Evolutionary conservation across 2,329 filamentous ascomycete genomes (phyloP), one percentile per base, ranked within the genome.

Genomic region (Colletotrichum tropicale): DNA sequence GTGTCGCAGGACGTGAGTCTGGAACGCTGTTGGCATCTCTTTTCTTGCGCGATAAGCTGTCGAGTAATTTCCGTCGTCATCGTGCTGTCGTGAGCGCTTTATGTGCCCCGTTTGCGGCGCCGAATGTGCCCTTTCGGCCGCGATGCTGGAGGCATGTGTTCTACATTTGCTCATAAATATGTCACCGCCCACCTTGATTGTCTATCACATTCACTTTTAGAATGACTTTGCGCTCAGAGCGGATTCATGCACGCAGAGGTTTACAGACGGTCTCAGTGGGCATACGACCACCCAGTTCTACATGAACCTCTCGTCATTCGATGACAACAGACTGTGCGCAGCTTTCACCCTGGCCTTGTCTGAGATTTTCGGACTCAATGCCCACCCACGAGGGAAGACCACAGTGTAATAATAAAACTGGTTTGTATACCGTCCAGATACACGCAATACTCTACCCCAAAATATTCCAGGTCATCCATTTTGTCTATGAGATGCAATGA

Each of bases 161-260:
- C n/a, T 13, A 2, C 43, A 52, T 52, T 21, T 52, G 43, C n/a
- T 52, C 43, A 52, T 52, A 13, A 21, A 52, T 52, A 52, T 52
- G 10, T 52, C 43, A 52, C n/a, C 6, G 43, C 43, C 43, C 43
- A 21, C 10, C 2, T 48, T 48, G n/a, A n/a, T n/a, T 48, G 38
- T n/a, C 5, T 5, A 43, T 1, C 18, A n/a, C 3, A n/a, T 3
- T n/a, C 9, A 4, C 12, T 10, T 3, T 6, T 43, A 5, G 1
- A 43, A 4, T 43, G 38, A n/a, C 5, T 43, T 0, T 48, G 43
- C 43, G 10, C 6, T 48, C 6, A 48, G 43, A n/a, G 10, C 43
- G 12, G 18, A n/a, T n/a, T 1, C 38, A 48, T 48, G 18, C 18
- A 12, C 10, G 13, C 6, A 48, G 6, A 6, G 4, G 43, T 13